Base-by-base conservation (phyloP, 352 stramenopile genomes). In the Pythium folliculosum region DNA sequence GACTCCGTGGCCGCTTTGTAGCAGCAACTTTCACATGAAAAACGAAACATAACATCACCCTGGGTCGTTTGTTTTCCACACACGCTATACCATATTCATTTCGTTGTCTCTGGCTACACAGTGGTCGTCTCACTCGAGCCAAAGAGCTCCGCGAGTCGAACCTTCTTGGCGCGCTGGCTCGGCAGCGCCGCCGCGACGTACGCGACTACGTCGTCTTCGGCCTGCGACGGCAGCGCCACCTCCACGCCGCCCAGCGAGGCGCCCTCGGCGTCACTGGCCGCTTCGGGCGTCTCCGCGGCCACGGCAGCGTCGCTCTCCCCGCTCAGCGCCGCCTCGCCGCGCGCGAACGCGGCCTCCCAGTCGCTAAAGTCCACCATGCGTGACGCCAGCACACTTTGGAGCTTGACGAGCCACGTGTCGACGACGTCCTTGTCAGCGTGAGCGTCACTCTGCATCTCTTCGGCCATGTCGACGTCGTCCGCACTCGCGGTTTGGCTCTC, bases 331-430 rank as follows among this genome's bases (percentile, higher is more conserved):
- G 16, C 25, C 13, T 3, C 14, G 0, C 23, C 44, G 25, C 27
- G 43, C 5, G 44, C 32, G 22, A 55, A 48, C 47, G 22, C 49
- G 1, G 32, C 54, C 30, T 67, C 65, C 65, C 65, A 71, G 22
- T 70, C 53, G 6, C 57, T 66, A 66, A 90, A 84, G 25, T 89
- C 78, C 4, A 84, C 72, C 25, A 74, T 65, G 21, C 69, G 72
- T 10, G 21, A 27, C 1, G 53, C 59, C 44, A 81, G 32, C 16
- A 67, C 49, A 2, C 22, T 64, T 25, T 80, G 44, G 9, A 88
- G 40, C 22, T 55, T 44, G 14, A 69, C 55, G 12, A 77, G 75
- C 78, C 79, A 90, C 51, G 66, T 61, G 43, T 72, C 62, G 22
- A 90, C 51, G 7, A 63, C 19, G 2, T 5, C 57, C 1, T 55